Evolutionary conservation across 208 protist species (phyloP), one percentile per base, ranked within the genome.

Genomic region (Phytomonas serpens): DNA sequence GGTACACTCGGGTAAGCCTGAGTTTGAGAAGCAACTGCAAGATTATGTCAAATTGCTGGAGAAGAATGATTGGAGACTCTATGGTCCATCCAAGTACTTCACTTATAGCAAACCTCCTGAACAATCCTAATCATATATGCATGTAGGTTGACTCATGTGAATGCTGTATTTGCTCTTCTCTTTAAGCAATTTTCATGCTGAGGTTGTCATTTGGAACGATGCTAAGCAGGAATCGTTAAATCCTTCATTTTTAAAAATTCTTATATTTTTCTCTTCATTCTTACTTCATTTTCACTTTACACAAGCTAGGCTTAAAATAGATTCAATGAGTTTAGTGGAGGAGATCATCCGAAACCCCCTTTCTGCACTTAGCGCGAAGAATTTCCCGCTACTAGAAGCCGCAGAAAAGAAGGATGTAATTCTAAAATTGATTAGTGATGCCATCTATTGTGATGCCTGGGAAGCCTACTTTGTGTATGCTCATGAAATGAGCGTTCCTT

Each of bases 361-460:
- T 40, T 86, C 87, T 3, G 78, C 87, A 33, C 33, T 90, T 10
- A 85, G 83, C 62, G 77, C 87, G 32, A 72, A 72, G 33, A 81
- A 78, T 38, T 73, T 92, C 23, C 73, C 70, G 51, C n/a, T 74
- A 47, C 77, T 95, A 30, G 78, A 82, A 4, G 73, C 68, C n/a
- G 76, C 79, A 3, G 76, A 88, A 72, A 84, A 90, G 65, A 67
- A 79, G 11, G 72, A 84, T 52, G 73, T 78, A 10, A 65, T 92
- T 67, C 64, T 71, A 9, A 79, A 67, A 40, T 81, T 95, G 40
- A 87, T 95, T 27, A 81, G 87, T 13, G 75, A 83, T 67, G 82
- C 90, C 3, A 85, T 86, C 3, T 93, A 84, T 75, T 86, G 78
- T 62, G 90, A 95, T 64, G 82, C 90, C 7, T 95, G 90, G 88